Conservation (phyloP, 139 green algal species). For the Pycnococcus provasolii region DNA sequence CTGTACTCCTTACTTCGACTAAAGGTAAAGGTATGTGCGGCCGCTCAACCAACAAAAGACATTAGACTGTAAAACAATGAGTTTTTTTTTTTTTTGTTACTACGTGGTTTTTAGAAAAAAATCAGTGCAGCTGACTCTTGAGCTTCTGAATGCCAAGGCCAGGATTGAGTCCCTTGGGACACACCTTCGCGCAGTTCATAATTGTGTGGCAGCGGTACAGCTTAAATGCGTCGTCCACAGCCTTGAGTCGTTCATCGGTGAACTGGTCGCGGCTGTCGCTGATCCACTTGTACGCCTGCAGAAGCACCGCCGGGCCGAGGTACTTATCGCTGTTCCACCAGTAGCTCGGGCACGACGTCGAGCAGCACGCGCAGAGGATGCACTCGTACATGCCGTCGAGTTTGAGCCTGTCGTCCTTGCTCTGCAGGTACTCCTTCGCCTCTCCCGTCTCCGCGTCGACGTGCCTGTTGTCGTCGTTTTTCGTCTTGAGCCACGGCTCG, state of each 20-base stretch:
- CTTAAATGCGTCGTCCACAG: constrained; percentile 92
- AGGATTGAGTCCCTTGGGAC: constrained; percentile 38
- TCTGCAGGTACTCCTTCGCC: constrained; percentile 76
- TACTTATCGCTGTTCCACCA: constrained; percentile 99
- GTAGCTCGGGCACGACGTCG: constrained; percentile 86
- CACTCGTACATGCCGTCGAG: constrained; percentile 98
- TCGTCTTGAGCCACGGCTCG: constrained; percentile 88
- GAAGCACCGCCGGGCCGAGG: constrained; percentile 86
- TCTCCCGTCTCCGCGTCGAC: constrained; percentile 4
- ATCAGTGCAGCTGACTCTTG: too few relatives aligned
- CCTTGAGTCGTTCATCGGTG: constrained; percentile 72
- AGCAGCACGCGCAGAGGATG: constrained; percentile 98
- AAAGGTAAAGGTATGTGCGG: too few relatives aligned
- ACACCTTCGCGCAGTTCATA: constrained; percentile 83
- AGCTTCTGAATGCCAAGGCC: too few relatives aligned
- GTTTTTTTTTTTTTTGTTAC: too few relatives aligned
- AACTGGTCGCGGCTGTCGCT: constrained; percentile 80
- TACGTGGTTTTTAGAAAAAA: too few relatives aligned
- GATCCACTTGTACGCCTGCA: constrained; percentile 90
- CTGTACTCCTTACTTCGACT: too few relatives aligned
- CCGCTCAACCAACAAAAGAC: too few relatives aligned
- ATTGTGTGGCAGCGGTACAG: constrained; percentile 96
- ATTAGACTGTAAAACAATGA: too few relatives aligned
- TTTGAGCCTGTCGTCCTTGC: constrained; percentile 78
- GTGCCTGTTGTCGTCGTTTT: constrained; percentile 18